These are phyloP conservation scores for Nakaseomyces delphensis DNA, from an alignment of 1,139 yeast species.

Conservation along the genomic window DNA sequence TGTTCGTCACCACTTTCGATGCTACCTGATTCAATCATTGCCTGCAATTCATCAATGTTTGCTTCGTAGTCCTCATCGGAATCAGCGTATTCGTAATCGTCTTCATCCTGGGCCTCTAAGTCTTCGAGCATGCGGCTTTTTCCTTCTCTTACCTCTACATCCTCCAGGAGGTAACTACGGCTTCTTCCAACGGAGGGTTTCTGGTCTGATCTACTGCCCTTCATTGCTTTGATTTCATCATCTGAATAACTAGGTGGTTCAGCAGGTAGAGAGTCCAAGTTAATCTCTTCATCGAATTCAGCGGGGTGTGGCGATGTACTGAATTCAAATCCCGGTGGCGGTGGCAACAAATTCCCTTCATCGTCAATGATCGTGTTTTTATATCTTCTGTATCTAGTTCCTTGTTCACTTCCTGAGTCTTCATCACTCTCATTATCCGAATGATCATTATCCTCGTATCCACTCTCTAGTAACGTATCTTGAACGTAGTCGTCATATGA, in stretches of 20 bases:
- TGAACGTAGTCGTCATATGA: slow-evolving; percentile 47
- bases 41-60: slow-evolving; percentile 9
- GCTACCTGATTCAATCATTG: slow-evolving; percentile 2
- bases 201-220: not conserved
- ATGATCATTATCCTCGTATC: slow-evolving; percentile 32
- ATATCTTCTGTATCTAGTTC: slow-evolving; percentile 15
- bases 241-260: slow-evolving; percentile 34
- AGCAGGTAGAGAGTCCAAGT: slow-evolving; percentile 29
- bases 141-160: slow-evolving; percentile 3
- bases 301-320: slow-evolving; percentile 24
- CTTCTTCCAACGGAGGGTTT: slow-evolving; percentile 7
- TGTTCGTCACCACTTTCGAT: not conserved
- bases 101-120: slow-evolving; percentile 6
- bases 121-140: slow-evolving; percentile 1
- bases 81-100: slow-evolving; percentile 17
- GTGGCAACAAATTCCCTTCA: slow-evolving; percentile 28
- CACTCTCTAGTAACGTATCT: slow-evolving; percentile 35
- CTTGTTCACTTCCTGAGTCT: slow-evolving; percentile 12
- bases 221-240: slow-evolving; percentile 13
- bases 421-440: slow-evolving; percentile 30
- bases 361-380: slow-evolving; percentile 27
- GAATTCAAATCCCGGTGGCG: slow-evolving; percentile 32
- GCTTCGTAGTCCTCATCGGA: slow-evolving; percentile 10
- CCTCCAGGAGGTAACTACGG: slow-evolving; percentile 5
- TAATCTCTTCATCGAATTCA: slow-evolving; percentile 27